phyloP scores from a whole-genome alignment of 768 basidiomycete genomes.

The Phylloporus rhodoxanthus region DNA sequence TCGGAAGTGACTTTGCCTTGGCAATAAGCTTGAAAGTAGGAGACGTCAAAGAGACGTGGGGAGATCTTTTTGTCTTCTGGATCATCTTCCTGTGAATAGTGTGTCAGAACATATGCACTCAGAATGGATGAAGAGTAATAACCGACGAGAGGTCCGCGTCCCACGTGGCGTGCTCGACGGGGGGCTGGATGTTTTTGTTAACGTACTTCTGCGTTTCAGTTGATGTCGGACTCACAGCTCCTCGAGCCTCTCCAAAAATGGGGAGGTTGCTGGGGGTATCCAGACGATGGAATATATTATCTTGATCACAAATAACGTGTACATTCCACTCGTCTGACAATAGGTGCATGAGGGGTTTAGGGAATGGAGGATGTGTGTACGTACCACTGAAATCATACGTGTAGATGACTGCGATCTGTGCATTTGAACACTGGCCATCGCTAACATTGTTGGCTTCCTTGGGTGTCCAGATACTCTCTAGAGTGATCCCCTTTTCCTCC shows the following conservation, averaged over 20 bases:
- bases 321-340: slow-evolving; percentile 23
- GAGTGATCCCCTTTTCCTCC: slow-evolving; percentile 19
- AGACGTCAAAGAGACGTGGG: slow-evolving; percentile 13
- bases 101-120: not conserved
- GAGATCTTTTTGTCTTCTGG: slow-evolving; percentile 21
- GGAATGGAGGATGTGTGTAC: not conserved
- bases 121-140: not conserved
- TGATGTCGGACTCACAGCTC: slow-evolving; percentile 13
- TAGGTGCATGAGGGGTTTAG: not conserved
- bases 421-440: slow-evolving; percentile 21
- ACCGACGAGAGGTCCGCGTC: slow-evolving; percentile 1
- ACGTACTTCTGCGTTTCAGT: too few relatives aligned
- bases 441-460: slow-evolving; percentile 17
- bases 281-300: slow-evolving; percentile 6
- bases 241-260: slow-evolving; percentile 16
- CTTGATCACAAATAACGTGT: slow-evolving; percentile 21
- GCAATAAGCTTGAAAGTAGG: slow-evolving; percentile 23
- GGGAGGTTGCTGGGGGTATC: slow-evolving; percentile 16
- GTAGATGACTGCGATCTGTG: slow-evolving; percentile 21
- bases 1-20: slow-evolving; percentile 20
- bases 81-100: slow-evolving; percentile 15
- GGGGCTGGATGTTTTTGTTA: slow-evolving; percentile 9
- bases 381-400: slow-evolving; percentile 20
- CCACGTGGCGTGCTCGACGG: slow-evolving; percentile 16
- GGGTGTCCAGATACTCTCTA: slow-evolving; percentile 24